Evolutionary conservation across 768 basidiomycete genomes (phyloP).

Genomic region (Suillus variegatus): DNA sequence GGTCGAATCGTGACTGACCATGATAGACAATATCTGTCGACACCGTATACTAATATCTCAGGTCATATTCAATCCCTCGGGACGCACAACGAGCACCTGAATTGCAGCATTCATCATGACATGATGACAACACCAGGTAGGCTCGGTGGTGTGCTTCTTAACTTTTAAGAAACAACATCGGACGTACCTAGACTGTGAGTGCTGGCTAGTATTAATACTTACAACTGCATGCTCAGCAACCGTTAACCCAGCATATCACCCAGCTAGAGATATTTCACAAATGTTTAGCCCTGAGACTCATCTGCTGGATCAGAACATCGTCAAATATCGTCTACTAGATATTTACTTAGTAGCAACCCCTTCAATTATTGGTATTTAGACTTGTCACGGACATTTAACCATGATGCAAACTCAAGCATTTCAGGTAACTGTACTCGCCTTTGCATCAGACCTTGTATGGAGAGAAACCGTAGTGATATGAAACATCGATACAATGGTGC

Average conservation of each 20-base stretch:
- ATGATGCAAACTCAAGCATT: background rate
- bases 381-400: background rate
- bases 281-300: background rate
- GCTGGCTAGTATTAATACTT: background rate
- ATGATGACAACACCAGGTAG: slow-evolving; percentile 22
- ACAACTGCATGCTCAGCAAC: background rate
- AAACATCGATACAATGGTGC: background rate
- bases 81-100: slow-evolving; percentile 20
- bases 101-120: slow-evolving; percentile 17
- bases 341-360: background rate
- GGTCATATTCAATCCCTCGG: background rate
- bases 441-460: background rate
- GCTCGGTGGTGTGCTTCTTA: slow-evolving; percentile 29
- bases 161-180: slow-evolving; percentile 13
- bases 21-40: background rate
- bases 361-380: background rate
- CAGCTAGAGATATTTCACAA: background rate
- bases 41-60: background rate
- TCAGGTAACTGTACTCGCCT: background rate
- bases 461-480: background rate
- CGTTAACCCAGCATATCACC: background rate
- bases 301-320: background rate
- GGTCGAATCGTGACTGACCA: background rate
- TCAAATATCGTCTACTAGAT: background rate
- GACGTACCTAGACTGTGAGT: slow-evolving; percentile 27